A percentile compares a stretch with the other conserved stretches of the same genome.
phyloP scores from a whole-genome alignment of 2,329 filamentous ascomycete species.

The Penicillium sp. region DNA sequence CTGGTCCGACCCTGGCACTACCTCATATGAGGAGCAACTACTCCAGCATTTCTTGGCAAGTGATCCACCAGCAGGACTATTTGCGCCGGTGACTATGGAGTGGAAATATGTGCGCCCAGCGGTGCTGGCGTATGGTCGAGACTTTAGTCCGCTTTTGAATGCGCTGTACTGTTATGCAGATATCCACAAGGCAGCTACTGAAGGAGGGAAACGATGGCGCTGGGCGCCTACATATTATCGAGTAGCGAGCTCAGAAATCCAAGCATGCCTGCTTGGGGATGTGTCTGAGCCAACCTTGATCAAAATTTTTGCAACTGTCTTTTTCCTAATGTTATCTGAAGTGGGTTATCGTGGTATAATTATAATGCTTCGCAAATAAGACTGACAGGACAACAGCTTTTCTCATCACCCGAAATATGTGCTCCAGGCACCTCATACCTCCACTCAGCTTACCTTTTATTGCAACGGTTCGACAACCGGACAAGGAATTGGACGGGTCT shows the following conservation, averaged over 20 bases:
- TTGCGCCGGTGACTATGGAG: constrained; percentile 32
- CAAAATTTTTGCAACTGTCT: constrained; percentile 29
- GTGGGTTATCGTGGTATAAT: constrained; percentile 15
- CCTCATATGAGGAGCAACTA: constrained; percentile 31
- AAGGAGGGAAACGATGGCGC: constrained; percentile 28
- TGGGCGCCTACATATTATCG: constrained; percentile 33
- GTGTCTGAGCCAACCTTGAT: constrained; percentile 25
- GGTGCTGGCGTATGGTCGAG: constrained; percentile 26
- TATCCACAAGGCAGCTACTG: constrained; percentile 26
- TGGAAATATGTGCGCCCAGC: constrained; percentile 33
- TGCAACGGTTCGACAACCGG: constrained; percentile 31
- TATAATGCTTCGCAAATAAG: neutral
- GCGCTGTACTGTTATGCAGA: constrained; percentile 38
- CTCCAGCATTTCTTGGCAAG: constrained; percentile 29
- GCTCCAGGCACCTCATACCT: constrained; percentile 31
- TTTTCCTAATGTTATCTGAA: constrained; percentile 39
- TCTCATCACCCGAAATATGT: constrained; percentile 30
- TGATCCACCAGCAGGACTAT: constrained; percentile 33
- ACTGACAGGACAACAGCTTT: constrained; percentile 18
- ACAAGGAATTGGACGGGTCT: constrained; percentile 31
- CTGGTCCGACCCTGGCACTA: constrained; percentile 21
- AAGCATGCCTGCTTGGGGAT: constrained; percentile 28
- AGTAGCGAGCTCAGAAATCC: constrained; percentile 31
- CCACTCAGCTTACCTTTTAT: constrained; percentile 30
- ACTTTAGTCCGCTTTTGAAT: constrained; percentile 27